Evolutionary conservation across 257 asterid species (phyloP).

Genomic region (Capsicum chinense): DNA sequence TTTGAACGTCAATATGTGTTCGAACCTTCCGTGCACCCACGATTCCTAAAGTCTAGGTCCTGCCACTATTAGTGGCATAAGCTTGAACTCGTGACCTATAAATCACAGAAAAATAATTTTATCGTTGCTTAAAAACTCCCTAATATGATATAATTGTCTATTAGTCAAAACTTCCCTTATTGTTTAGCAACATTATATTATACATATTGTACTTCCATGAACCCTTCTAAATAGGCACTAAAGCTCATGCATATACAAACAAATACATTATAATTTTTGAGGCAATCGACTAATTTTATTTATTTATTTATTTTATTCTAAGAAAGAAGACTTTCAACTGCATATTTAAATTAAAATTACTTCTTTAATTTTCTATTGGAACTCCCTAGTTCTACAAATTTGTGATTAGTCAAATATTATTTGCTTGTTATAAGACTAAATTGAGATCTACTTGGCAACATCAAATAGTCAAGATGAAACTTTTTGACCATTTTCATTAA

Average conservation of each 20-base stretch:
- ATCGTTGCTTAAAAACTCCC: not conserved
- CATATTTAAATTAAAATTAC: not conserved
- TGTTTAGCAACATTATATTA: not conserved
- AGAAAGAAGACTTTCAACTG: not conserved
- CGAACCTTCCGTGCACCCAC: too few species aligned
- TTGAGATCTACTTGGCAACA: not conserved
- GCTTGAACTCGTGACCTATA: not conserved
- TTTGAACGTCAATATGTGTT: too few species aligned
- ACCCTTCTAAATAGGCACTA: not conserved
- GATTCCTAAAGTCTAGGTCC: too few species aligned
- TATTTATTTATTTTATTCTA: not conserved
- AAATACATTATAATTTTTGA: not conserved
- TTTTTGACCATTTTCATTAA: not conserved
- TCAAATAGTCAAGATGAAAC: not conserved
- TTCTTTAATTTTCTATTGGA: not conserved
- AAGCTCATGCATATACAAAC: not conserved
- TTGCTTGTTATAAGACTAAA: not conserved
- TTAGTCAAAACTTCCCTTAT: too few species aligned
- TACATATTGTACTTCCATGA: not conserved
- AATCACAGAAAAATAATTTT: not conserved
- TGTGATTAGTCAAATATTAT: constrained; percentile 7
- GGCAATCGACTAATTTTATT: not conserved
- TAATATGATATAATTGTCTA: too few species aligned
- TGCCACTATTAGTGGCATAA: too few species aligned
- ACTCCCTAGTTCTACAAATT: not conserved